Base-by-base conservation (phyloP, 169 alveolate genomes). In the Ichthyophthirius multifiliis region DNA sequence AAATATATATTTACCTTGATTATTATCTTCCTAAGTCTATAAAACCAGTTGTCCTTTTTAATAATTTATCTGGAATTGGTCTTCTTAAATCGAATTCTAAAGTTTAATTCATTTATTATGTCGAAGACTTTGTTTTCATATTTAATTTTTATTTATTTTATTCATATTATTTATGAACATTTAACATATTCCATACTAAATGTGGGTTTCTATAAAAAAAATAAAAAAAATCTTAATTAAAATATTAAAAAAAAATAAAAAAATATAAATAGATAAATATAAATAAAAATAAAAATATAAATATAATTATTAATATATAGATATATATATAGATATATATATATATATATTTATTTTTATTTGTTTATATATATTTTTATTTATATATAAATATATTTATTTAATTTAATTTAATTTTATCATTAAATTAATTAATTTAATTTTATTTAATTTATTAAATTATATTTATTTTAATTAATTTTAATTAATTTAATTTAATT, bases 111-210 rank as follows among this genome's bases (percentile, higher is more conserved):
- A 9, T 9, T 9, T 41, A 9, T 9, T 41, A 9, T 41, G 46
- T 41, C 7, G 7, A 9, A 41, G 12, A 41, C 46, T 9, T 41
- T 41, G 46, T 9, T 9, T 41, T 37, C 77, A 27, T 35, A 35
- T 30, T 37, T 12, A 67, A 30, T 41, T 67, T 62, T 67, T 67
- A 47, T 35, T n/a, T 15, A 12, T 47, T 67, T 13, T 15, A n/a
- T n/a, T 45, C 63, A 45, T 5, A 6, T 5, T 64, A n/a, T 41
- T 32, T 64, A 77, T 43, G 31, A 43, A 43, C 63, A 20, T 62
- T 65, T 43, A 65, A 45, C 30, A 46, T 16, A n/a, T 77, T 63
- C 84, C 75, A 67, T 12, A 77, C 65, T n/a, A 0, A 12, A 63
- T 65, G 78, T 10, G 76, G 64, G 37, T 63, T 34, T 41, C 65